These are phyloP conservation scores for Alternaria solani DNA, from an alignment of 2,329 filamentous ascomycete genomes.

Conservation along the genomic window DNA sequence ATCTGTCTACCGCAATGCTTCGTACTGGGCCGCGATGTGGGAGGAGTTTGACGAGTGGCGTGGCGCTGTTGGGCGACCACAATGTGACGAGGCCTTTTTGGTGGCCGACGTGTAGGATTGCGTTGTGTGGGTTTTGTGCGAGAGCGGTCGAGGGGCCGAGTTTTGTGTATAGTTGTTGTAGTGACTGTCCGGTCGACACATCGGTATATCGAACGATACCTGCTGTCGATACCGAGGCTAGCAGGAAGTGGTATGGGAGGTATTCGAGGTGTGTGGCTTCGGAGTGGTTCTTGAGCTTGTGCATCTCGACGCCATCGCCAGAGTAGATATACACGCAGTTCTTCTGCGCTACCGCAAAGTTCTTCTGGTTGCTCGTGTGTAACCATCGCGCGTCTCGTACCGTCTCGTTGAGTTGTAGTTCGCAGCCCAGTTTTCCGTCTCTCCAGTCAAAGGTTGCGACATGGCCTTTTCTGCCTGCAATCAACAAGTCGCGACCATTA, in stretches of 20 bases:
- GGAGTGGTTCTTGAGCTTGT: slow-evolving; percentile 87
- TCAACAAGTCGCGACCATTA: slow-evolving; percentile 84
- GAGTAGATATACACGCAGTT: slow-evolving; percentile 98
- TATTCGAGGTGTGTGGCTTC: slow-evolving; percentile 96
- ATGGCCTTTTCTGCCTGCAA: slow-evolving; percentile 92
- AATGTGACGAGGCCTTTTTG: slow-evolving; percentile 94
- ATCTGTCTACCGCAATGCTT: slow-evolving; percentile 82
- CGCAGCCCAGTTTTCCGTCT: slow-evolving; percentile 87
- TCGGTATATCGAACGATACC: slow-evolving; percentile 92
- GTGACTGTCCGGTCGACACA: slow-evolving; percentile 88
- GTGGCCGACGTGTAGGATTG: slow-evolving; percentile 89
- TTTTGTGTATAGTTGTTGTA: slow-evolving; percentile 84
- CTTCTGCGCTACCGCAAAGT: slow-evolving; percentile 95
- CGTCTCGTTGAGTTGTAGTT: slow-evolving; percentile 89
- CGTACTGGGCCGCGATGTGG: slow-evolving; percentile 90
- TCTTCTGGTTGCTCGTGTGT: slow-evolving; percentile 81
- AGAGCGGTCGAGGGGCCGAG: slow-evolving; percentile 84
- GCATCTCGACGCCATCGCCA: slow-evolving; percentile 85
- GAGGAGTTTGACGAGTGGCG: slow-evolving; percentile 88
- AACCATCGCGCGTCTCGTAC: slow-evolving; percentile 89
- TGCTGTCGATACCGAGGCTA: slow-evolving; percentile 84
- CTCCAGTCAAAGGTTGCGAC: slow-evolving; percentile 97
- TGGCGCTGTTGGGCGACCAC: slow-evolving; percentile 91
- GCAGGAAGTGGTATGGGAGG: slow-evolving; percentile 92
- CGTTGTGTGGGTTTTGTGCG: slow-evolving; percentile 90